Base-by-base conservation (phyloP, 306 rosid species). In the Vigna nakashimae region DNA sequence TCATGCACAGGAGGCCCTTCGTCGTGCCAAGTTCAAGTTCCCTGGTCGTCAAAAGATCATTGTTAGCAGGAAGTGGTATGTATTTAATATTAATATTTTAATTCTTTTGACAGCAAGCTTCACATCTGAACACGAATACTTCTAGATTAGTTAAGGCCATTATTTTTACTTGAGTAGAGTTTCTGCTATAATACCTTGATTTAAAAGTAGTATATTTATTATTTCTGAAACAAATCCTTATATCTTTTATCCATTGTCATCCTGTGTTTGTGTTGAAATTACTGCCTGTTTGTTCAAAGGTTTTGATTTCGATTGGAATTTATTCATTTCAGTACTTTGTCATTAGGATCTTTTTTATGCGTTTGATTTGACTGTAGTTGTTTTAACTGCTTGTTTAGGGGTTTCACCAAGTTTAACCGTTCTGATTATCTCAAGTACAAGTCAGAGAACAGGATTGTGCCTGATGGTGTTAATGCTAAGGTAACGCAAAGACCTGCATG, bases 41-140 rank as follows among this genome's bases (percentile, higher is more conserved):
- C 97, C 95, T 2, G 98, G 97, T 9, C 93, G 93, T 38, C 98
- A 92, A 48, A 92, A 92, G 93, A 92, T 92, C 80, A 92, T 92
- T 5, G 90, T 87, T 2, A 90, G 93, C 87, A 82, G 96, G 84
- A 92, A 90, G 69, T 92, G 97, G 97, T 92, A 71, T 51, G 95
- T 26, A 46, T 58, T 62, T 70, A 24, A 12, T 26, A 28, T 12
- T 70, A 7, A 5, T 58, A 5, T 26, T 13, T 12, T 70, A 9
- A 5, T 58, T 28, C 38, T 40, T 0, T 65, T 26, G 5, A 9
- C 22, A 56, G 50, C 51, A 45, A 22, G 4, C 6, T 18, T 66
- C 1, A 51, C 53, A 14, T 52, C 32, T 67, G 45, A 43, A 57
- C 22, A 14, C 18, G 51, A 17, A 30, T 30, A 26, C 16, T 40